Percentiles rank a stretch among this genome's conserved stretches.
Evolutionary conservation across 768 basidiomycete genomes (phyloP).

Genomic region (Russula lepida): DNA sequence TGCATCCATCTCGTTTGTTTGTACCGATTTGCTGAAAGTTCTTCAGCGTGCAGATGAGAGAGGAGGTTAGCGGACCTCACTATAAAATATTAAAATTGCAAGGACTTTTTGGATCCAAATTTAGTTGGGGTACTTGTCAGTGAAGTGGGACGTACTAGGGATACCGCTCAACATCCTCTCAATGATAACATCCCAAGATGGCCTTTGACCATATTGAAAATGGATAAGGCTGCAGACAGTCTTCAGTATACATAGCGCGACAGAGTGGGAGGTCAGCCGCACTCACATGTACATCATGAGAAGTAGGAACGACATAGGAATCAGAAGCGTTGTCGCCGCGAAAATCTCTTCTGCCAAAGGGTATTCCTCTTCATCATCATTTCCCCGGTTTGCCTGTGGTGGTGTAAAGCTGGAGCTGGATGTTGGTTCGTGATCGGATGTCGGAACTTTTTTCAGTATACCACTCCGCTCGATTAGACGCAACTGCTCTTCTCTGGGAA

Average conservation of each 20-base stretch:
- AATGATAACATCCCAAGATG: constrained; percentile 39
- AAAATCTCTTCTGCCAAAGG: constrained; percentile 62
- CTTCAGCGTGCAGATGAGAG: background rate
- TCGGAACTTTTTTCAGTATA: constrained; percentile 36
- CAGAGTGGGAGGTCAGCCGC: background rate
- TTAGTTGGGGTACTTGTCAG: background rate
- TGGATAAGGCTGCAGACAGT: constrained; percentile 51
- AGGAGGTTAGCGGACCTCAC: constrained; percentile 33
- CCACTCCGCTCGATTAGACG: constrained; percentile 18
- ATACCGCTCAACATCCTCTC: constrained; percentile 55
- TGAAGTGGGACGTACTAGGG: constrained; percentile 49
- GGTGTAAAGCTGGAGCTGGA: background rate
- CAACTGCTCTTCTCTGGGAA: constrained; percentile 19
- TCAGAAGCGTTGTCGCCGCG: constrained; percentile 52
- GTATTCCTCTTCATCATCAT: constrained; percentile 31
- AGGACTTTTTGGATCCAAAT: constrained; percentile 41
- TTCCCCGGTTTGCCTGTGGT: background rate
- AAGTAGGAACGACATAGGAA: constrained; percentile 67
- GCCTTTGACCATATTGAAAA: constrained; percentile 64
- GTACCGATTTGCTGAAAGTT: constrained; percentile 52
- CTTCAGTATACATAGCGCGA: background rate
- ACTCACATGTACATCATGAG: constrained; percentile 82
- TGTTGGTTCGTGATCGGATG: background rate
- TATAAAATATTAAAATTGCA: constrained; percentile 67
- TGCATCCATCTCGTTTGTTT: constrained; percentile 51